Evolutionary conservation across 495 filamentous ascomycete species (phyloP).

Genomic region (Xylaria flabelliformis): DNA sequence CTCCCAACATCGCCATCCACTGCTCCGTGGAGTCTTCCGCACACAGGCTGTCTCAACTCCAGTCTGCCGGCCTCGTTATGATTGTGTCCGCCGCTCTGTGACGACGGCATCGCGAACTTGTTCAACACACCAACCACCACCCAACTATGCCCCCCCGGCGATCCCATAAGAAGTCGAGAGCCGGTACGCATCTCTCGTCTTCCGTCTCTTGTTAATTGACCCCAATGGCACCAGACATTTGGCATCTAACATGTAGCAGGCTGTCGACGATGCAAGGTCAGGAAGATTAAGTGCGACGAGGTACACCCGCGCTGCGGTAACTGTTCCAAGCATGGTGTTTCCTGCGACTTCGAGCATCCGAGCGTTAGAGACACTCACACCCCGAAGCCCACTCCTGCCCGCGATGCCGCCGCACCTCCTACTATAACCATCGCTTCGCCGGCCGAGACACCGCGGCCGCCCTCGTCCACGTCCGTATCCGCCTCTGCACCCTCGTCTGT

Average conservation of each 20-base stretch:
- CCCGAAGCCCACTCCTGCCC: conserved; percentile 26
- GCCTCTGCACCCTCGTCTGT: conserved; percentile 36
- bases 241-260: conserved; percentile 31
- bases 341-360: conserved; percentile 65
- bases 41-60: not conserved
- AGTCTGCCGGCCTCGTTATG: conserved; percentile 18
- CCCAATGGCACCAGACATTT: not conserved
- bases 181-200: conserved; percentile 38
- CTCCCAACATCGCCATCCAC: not conserved
- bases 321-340: conserved; percentile 67
- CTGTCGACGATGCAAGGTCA: conserved; percentile 65
- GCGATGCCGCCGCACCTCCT: conserved; percentile 22
- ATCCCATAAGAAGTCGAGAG: conserved; percentile 68
- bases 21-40: not conserved
- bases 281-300: conserved; percentile 73
- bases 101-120: not conserved
- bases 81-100: not conserved
- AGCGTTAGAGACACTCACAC: conserved; percentile 44
- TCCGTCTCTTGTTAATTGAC: not conserved
- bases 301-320: conserved; percentile 66
- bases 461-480: conserved; percentile 39
- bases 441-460: conserved; percentile 36
- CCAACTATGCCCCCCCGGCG: conserved; percentile 60
- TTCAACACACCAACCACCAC: conserved; percentile 5
- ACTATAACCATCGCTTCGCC: conserved; percentile 27